Base-by-base conservation (phyloP, 192 early-diverging fungal species). In the Dispira parvispora region DNA sequence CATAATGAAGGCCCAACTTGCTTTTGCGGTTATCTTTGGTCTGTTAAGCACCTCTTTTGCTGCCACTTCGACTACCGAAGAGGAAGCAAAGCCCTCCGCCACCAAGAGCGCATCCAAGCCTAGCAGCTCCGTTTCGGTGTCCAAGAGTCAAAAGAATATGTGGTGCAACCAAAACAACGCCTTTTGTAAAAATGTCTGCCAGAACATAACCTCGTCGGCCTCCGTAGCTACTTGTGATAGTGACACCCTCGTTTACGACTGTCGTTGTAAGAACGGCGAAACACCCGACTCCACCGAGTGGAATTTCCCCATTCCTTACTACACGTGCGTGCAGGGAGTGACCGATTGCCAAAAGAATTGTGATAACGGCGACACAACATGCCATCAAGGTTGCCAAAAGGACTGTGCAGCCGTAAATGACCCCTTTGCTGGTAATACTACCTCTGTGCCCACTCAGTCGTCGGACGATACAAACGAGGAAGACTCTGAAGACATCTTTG, bases 301-400 rank as follows among this genome's bases (percentile, higher is more conserved):
- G 63, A 77, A 71, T 18, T 77, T 77, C 70, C 75, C 75, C 8
- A 70, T 77, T n/a, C 68, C 70, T 67, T 70, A 73, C 62, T 77
- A 73, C 66, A 45, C 63, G 64, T 77, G 75, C 68, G 70, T 70
- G 61, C 64, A 69, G 55, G 68, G 71, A 60, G 72, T 77, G 8
- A 45, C 69, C 45, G 69, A 71, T 64, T 77, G 75, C 72, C 75
- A 77, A 64, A 4, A n/a, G 6, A 67, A 55, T 63, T 69, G 75
- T 57, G 68, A 72, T 0, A 77, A 70, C 0, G 75, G 75, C 66
- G 75, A 77, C 45, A 72, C 71, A 54, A 57, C 68, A 46, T 77
- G 75, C 67, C 71, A 70, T 49, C 75, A 77, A 62, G 67, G 72
- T 62, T 77, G 75, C 63, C 75, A 77, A 66, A 66, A 72, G 50